phyloP scores from a whole-genome alignment of 2,329 filamentous ascomycete species.

The Fusarium continuum region DNA sequence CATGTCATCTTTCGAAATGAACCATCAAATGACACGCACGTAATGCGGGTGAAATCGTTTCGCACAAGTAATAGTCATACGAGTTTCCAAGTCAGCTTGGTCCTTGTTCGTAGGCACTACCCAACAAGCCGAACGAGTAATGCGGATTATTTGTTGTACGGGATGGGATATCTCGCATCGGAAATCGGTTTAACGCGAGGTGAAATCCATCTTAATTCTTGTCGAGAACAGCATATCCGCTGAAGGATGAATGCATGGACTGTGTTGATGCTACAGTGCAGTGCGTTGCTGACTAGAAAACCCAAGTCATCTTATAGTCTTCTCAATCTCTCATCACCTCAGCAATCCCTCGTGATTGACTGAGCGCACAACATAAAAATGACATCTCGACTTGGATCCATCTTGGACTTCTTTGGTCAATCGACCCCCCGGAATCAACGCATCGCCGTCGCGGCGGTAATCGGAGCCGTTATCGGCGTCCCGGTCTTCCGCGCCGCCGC shows the following conservation, averaged over 20 bases:
- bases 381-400: slow-evolving; percentile 12
- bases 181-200: neutral
- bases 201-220: no score
- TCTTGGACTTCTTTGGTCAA: neutral
- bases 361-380: slow-evolving; percentile 8
- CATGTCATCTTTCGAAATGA: neutral
- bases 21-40: neutral
- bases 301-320: neutral
- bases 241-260: neutral
- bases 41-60: neutral
- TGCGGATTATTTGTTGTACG: no score
- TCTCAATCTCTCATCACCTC: neutral
- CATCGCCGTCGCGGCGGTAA: neutral
- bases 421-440: neutral
- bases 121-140: neutral
- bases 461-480: slow-evolving; percentile 1
- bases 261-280: neutral
- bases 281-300: neutral
- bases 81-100: neutral
- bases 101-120: no score
- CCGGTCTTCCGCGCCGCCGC: slow-evolving; percentile 15
- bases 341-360: no score
- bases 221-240: neutral
- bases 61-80: neutral
- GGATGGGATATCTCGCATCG: neutral